phyloP scores from a whole-genome alignment of 1,284 basidiomycete species.

The Phellopilus nigrolimitatus region DNA sequence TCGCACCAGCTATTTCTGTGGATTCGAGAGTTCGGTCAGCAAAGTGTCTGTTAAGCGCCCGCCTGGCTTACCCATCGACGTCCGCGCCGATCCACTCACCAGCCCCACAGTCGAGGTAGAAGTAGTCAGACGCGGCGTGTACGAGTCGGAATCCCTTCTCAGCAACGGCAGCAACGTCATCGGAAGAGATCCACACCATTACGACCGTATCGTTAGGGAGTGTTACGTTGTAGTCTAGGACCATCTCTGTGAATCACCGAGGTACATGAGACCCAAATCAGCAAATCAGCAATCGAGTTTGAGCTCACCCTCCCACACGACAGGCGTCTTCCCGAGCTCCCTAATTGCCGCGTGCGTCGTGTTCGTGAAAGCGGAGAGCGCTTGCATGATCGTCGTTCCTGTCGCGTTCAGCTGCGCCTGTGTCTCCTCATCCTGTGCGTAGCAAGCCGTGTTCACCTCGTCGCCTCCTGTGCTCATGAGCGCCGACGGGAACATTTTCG shows the following conservation, averaged over 20 bases:
- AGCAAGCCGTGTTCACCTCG: slow-evolving; percentile 42
- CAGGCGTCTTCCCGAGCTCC: slow-evolving; percentile 34
- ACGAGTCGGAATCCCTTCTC: slow-evolving; percentile 46
- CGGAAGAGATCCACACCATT: slow-evolving; percentile 41
- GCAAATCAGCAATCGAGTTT: neutral
- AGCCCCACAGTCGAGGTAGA: slow-evolving; percentile 53
- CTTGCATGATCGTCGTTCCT: slow-evolving; percentile 32
- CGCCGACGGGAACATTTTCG: slow-evolving; percentile 27
- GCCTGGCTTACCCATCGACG: slow-evolving; percentile 10
- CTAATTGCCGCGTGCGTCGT: slow-evolving; percentile 33
- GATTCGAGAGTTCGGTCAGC: slow-evolving; percentile 2
- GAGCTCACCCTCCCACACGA: slow-evolving; percentile 42
- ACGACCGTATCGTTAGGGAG: slow-evolving; percentile 38
- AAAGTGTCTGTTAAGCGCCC: no score
- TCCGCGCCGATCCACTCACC: slow-evolving; percentile 39
- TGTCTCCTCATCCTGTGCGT: slow-evolving; percentile 33
- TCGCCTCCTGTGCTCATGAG: slow-evolving; percentile 48
- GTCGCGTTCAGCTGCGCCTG: slow-evolving; percentile 26
- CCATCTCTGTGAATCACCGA: no score
- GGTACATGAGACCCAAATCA: neutral
- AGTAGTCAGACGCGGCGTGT: slow-evolving; percentile 52
- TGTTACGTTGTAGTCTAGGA: slow-evolving; percentile 31
- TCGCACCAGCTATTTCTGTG: slow-evolving; percentile 40
- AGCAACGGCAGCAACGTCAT: slow-evolving; percentile 37
- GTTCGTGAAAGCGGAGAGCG: slow-evolving; percentile 36